These are phyloP conservation scores for Castanea sativa DNA, from an alignment of 306 rosid species.

Conservation along the genomic window DNA sequence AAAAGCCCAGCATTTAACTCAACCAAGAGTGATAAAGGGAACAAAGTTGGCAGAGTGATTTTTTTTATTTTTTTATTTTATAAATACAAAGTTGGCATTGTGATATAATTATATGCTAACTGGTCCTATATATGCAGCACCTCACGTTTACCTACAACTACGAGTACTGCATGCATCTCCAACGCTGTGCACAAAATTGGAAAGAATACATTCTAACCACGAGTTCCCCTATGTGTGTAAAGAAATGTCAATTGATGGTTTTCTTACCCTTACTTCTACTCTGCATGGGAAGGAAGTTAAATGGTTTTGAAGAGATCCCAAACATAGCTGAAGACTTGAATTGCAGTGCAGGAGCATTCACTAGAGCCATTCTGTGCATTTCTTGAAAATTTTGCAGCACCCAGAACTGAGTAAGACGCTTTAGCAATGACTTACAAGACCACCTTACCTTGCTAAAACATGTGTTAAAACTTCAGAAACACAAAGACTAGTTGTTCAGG, in stretches of 20 bases:
- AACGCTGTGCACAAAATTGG: neutral
- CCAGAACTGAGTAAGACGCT: neutral
- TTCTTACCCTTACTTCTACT: constrained; percentile 42
- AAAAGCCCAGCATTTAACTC: constrained; percentile 2
- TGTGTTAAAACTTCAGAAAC: neutral
- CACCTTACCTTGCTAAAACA: constrained; percentile 15
- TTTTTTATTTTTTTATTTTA: no score
- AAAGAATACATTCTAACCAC: neutral
- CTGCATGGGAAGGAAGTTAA: constrained; percentile 38
- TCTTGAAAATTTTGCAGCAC: neutral
- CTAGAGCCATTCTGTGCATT: constrained; percentile 35
- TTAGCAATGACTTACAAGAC: neutral
- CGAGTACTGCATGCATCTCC: neutral
- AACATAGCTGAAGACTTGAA: constrained; percentile 37
- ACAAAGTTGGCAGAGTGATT: neutral
- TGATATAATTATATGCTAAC: neutral
- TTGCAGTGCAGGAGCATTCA: constrained; percentile 36
- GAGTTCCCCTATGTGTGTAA: neutral
- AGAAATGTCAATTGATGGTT: neutral
- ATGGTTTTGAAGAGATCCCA: constrained; percentile 32
- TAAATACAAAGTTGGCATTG: neutral
- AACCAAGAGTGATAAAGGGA: neutral
- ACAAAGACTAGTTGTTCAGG: constrained; percentile 4
- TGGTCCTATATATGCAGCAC: neutral
- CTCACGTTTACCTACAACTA: neutral